Percentiles rank a stretch among this genome's conserved stretches.
Conservation (phyloP, 2,329 filamentous ascomycete species). For the Fusarium guadeloupense region DNA sequence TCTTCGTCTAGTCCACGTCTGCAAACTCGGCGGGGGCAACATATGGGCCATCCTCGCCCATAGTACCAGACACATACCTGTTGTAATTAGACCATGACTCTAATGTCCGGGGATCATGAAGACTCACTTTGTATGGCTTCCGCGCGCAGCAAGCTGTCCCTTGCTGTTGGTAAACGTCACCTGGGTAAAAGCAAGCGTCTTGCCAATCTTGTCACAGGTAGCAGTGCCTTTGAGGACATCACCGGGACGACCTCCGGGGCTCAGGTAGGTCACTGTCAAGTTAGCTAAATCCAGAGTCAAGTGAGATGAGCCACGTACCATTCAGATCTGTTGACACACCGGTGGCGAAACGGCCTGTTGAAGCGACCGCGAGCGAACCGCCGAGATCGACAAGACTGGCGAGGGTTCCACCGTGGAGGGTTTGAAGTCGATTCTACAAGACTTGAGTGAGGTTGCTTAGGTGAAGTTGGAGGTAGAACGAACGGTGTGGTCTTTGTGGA, state of each 20-base stretch:
- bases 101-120: rapidly evolving
- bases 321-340: constrained; percentile 73
- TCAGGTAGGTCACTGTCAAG: constrained; percentile 68
- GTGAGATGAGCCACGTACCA: constrained; percentile 49
- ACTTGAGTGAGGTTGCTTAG: rapidly evolving
- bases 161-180: constrained; percentile 67
- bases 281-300: neutral
- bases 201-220: constrained; percentile 72
- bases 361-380: constrained; percentile 72
- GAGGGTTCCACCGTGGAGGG: constrained; percentile 81
- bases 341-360: constrained; percentile 69
- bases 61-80: constrained; percentile 56
- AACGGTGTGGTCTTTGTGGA: constrained; percentile 79
- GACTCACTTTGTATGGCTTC: constrained; percentile 72
- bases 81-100: neutral
- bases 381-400: constrained; percentile 77
- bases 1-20: constrained; percentile 46
- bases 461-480: constrained; percentile 27
- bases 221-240: constrained; percentile 66
- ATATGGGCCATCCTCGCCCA: constrained; percentile 49
- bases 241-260: constrained; percentile 65
- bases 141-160: constrained; percentile 68
- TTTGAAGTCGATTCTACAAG: constrained; percentile 75
- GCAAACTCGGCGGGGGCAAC: constrained; percentile 49
- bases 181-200: constrained; percentile 68